These are phyloP conservation scores for Spathaspora girioi DNA, from an alignment of 805 yeast species.

Conservation along the genomic window DNA sequence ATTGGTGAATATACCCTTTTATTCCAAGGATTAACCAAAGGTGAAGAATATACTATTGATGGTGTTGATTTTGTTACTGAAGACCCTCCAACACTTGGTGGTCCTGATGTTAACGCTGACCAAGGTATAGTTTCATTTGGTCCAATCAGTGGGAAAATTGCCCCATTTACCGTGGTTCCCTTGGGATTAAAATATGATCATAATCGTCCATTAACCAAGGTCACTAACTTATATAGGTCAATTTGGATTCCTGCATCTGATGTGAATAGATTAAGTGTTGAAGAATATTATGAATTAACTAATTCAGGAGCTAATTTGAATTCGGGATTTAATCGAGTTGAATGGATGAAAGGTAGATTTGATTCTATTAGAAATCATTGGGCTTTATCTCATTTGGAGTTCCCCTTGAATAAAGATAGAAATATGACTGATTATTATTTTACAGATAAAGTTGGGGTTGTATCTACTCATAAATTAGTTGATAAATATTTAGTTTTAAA, in stretches of 20 bases:
- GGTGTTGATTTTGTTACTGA: conserved; percentile 10
- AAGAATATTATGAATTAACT: conserved; percentile 79
- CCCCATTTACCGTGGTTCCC: conserved; percentile 46
- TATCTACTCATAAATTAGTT: conserved; percentile 62
- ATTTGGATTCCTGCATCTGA: conserved; percentile 87
- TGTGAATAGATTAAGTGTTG: conserved; percentile 64
- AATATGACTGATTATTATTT: conserved; percentile 60
- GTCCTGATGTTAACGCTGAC: conserved; percentile 29
- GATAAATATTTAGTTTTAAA: conserved; percentile 51
- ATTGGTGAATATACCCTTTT: conserved; percentile 46
- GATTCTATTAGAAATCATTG: conserved; percentile 48
- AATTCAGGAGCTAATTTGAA: conserved; percentile 71
- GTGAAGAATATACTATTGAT: conserved; percentile 41
- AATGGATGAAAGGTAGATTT: conserved; percentile 61
- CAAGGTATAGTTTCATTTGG: conserved; percentile 50
- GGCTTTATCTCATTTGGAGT: conserved; percentile 57
- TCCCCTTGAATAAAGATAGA: conserved; percentile 44
- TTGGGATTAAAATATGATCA: conserved; percentile 60
- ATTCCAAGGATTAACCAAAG: conserved; percentile 44
- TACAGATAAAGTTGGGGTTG: conserved; percentile 90
- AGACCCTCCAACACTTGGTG: conserved; percentile 21
- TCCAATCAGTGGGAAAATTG: conserved; percentile 42
- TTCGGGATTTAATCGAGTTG: conserved; percentile 74
- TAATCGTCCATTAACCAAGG: conserved; percentile 61
- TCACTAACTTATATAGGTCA: conserved; percentile 60